Base-by-base conservation (phyloP, 768 basidiomycete genomes). In the Leccinum pellstonianum region DNA sequence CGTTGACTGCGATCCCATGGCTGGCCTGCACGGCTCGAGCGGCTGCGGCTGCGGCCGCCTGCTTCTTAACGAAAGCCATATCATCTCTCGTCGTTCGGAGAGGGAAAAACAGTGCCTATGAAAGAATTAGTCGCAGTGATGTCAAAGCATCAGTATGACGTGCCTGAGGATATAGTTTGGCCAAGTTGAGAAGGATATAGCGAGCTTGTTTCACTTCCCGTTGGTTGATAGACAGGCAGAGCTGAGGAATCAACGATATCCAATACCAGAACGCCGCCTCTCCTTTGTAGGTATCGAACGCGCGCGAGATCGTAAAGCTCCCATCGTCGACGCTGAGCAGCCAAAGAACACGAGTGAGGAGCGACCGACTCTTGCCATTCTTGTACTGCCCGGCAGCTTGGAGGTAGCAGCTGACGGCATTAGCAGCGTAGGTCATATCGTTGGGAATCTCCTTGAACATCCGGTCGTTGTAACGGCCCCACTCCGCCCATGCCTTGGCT, bases 211-310 rank as follows among this genome's bases (percentile, higher is more conserved):
- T 94, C 47, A 93, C 88, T 74, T 99, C 97, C 35, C 93, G 85
- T 61, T 95, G 89, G 2, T 90, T 90, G 43, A 99, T 81, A 1
- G 96, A 95, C 56, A 90, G 73, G 63, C 94, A 87, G 9, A 99
- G 82, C 68, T 99, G 96, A 4, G 97, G 97, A 49, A 97, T 94
- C 58, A 98, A 79, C 1, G 96, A 91, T 66, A 99, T 95, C 97
- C 97, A 99, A 73, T 93, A 98, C 97, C 97, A 99, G 64, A 90
- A 91, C 12, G 94, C 94, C 3, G 92, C 86, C 68, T 98, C 96
- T 60, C 96, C 96, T 71, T 95, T 96, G 76, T 97, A 97, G 23
- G 87, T 89, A 70, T 98, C 95, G 66, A 97, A 97, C 0, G 90
- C 88, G 48, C 87, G 82, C 23, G 89, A 87, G 57, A 91, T 86